Evolutionary conservation across 495 filamentous ascomycete species (phyloP).

Genomic region (Podospora pseudoanserina): DNA sequence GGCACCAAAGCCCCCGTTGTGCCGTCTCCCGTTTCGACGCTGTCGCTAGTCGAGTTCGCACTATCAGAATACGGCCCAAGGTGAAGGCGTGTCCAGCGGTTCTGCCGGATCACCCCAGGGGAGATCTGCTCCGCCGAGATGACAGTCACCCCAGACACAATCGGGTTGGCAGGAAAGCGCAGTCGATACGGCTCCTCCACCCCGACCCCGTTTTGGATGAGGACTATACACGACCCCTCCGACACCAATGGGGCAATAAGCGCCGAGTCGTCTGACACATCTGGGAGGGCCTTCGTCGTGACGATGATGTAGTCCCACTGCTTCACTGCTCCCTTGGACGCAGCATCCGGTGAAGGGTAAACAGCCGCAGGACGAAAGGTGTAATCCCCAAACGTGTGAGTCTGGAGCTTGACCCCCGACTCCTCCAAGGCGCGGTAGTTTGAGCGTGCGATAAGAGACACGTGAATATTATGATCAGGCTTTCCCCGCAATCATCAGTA

Average conservation of each 20-base stretch:
- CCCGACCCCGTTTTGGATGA: conserved; percentile 70
- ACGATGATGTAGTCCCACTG: conserved; percentile 59
- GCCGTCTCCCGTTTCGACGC: conserved; percentile 8
- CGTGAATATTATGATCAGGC: conserved; percentile 40
- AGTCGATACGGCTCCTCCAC: conserved; percentile 61
- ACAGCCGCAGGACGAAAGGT: conserved; percentile 47
- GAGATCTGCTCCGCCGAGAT: conserved; percentile 50
- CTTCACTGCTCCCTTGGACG: conserved; percentile 22
- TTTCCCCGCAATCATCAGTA: conserved; percentile 11
- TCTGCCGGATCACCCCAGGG: conserved; percentile 52
- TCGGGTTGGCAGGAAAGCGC: conserved; percentile 51
- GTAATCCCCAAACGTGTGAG: conserved; percentile 53
- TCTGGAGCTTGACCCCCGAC: conserved; percentile 47
- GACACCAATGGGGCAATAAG: conserved; percentile 52
- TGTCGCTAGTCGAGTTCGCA: conserved; percentile 7
- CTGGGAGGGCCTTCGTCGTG: conserved; percentile 57
- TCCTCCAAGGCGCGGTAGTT: conserved; percentile 50
- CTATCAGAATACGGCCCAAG: conserved; percentile 51
- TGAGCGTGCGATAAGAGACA: conserved; percentile 52
- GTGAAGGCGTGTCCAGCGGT: conserved; percentile 59
- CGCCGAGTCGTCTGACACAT: conserved; percentile 45
- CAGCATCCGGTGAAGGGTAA: conserved; percentile 43
- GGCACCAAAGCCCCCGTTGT: conserved; percentile 17
- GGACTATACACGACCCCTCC: conserved; percentile 49
- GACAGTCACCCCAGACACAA: conserved; percentile 60